A percentile compares a stretch with the other conserved stretches of the same genome.
Evolutionary conservation across 129 eudicot species (phyloP).

Genomic region (sunflower (Helianthus annuus)): DNA sequence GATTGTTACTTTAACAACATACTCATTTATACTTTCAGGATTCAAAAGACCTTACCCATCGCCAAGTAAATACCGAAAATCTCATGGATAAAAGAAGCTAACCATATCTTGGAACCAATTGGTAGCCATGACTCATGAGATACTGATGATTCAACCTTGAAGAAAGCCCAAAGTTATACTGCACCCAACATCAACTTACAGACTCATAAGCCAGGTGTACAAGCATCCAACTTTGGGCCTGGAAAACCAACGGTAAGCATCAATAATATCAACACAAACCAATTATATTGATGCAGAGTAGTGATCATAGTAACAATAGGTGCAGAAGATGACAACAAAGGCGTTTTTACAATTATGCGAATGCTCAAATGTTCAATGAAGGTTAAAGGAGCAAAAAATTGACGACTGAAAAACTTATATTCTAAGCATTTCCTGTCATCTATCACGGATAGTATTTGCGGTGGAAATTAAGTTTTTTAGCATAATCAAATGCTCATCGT

Average conservation of each 20-base stretch:
- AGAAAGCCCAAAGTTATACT: constrained; percentile 34
- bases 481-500: constrained; percentile 88
- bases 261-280: constrained; percentile 42
- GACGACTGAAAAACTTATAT: background rate
- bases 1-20: background rate
- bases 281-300: constrained; percentile 15
- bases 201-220: constrained; percentile 37
- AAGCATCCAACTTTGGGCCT: constrained; percentile 58
- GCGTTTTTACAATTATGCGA: constrained; percentile 43
- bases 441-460: constrained; percentile 37
- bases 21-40: background rate
- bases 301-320: background rate
- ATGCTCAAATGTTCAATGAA: constrained; percentile 31
- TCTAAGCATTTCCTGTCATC: constrained; percentile 40
- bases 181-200: constrained; percentile 45
- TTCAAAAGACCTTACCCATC: background rate
- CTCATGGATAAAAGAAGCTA: constrained; percentile 10
- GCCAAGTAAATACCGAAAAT: background rate
- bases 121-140: constrained; percentile 5
- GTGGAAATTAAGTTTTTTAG: constrained; percentile 60
- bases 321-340: constrained; percentile 16
- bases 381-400: constrained; percentile 8
- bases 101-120: background rate
- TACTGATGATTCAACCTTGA: constrained; percentile 29
- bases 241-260: constrained; percentile 59